Conservation (phyloP, 1,284 basidiomycete genomes). For the Vanrija sp. region DNA sequence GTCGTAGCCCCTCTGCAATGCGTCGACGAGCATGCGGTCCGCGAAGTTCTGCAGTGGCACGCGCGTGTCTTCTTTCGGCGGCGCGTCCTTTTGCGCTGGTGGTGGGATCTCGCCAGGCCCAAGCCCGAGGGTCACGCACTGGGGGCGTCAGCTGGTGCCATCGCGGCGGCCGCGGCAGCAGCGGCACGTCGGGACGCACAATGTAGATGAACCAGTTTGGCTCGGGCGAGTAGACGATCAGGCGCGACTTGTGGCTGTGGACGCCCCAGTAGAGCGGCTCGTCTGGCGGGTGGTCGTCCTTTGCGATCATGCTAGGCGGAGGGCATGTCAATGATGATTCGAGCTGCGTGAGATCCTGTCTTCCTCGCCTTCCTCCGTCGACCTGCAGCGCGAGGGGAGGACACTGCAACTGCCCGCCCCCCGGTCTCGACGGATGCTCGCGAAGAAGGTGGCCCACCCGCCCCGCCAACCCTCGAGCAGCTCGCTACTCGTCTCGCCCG, state of each 20-base stretch:
- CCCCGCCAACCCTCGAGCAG: too few species aligned
- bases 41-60: conserved; percentile 23
- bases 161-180: background rate
- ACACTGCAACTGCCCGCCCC: too few species aligned
- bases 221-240: conserved; percentile 38
- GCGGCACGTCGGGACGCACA: conserved; percentile 11
- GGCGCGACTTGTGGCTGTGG: conserved; percentile 26
- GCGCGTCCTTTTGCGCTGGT: background rate
- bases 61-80: conserved; percentile 10
- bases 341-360: background rate
- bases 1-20: conserved; percentile 34
- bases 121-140: conserved; percentile 27
- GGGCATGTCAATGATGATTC: background rate
- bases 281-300: conserved; percentile 6
- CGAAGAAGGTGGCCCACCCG: background rate
- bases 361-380: too few species aligned
- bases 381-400: too few species aligned
- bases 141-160: background rate
- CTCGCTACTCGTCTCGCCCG: too few species aligned
- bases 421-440: too few species aligned
- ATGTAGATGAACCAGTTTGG: conserved; percentile 39
- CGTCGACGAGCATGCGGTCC: conserved; percentile 34
- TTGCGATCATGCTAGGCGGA: conserved; percentile 29
- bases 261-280: conserved; percentile 27
- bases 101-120: background rate